These are phyloP conservation scores for Diospyros lotus DNA, from an alignment of 148 eudicot species.

Conservation along the genomic window DNA sequence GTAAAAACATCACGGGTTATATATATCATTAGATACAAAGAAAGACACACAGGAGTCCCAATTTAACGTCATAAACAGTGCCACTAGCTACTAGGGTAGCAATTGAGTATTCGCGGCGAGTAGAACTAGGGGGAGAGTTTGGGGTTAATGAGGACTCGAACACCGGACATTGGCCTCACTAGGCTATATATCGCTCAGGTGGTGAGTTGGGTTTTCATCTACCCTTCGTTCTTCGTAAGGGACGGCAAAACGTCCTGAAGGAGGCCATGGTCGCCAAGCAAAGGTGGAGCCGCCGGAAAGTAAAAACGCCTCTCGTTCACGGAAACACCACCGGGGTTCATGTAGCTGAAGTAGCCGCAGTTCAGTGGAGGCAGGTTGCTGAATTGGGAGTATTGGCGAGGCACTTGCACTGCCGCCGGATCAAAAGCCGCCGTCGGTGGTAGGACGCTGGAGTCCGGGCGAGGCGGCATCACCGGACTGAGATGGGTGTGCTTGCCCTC, in stretches of 20 bases:
- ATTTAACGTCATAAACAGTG: no score
- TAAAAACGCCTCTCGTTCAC: slow-evolving; percentile 12
- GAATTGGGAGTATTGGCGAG: slow-evolving; percentile 15
- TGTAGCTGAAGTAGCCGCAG: slow-evolving; percentile 11
- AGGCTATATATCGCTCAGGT: no score
- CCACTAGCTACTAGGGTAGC: no score
- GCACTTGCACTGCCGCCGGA: slow-evolving; percentile 21
- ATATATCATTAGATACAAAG: no score
- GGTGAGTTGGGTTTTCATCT: not conserved
- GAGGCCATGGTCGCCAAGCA: slow-evolving; percentile 45
- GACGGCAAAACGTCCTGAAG: slow-evolving; percentile 58
- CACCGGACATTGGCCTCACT: no score
- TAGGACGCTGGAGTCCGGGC: slow-evolving; percentile 6
- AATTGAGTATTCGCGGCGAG: no score
- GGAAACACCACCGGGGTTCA: not conserved
- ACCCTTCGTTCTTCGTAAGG: slow-evolving; percentile 19
- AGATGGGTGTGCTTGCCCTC: slow-evolving; percentile 91
- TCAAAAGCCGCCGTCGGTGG: slow-evolving; percentile 1
- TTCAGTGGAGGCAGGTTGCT: slow-evolving; percentile 9
- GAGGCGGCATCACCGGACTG: slow-evolving; percentile 45
- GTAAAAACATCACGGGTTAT: no score
- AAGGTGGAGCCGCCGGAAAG: slow-evolving; percentile 19
- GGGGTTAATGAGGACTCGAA: no score
- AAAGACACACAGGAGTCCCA: no score
- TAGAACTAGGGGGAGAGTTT: no score